Evolutionary conservation across 371 early-diverging fungal species (phyloP), one percentile per base, ranked within the genome.

Genomic region (Blyttiomyces sp.): DNA sequence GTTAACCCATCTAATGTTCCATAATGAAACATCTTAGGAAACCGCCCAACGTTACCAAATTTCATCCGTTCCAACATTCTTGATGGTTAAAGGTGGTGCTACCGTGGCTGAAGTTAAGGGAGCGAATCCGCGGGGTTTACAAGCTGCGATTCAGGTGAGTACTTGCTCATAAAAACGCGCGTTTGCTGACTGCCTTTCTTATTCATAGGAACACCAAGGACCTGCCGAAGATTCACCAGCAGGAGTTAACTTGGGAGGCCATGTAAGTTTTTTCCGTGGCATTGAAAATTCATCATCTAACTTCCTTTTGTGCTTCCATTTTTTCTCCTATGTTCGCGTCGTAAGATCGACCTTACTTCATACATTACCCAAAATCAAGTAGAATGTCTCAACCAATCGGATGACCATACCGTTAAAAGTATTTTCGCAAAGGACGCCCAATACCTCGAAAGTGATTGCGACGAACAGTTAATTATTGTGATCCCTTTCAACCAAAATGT

Each of bases 401-500:
- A 80, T 56, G 83, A 86, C 28, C 82, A 89, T 63, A 82, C 83
- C 19, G 80, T 93, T 54, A 77, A 81, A 32, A 89, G 87, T 52
- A 79, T 91, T 23, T 91, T 95, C 70, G 80, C 84, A 24, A 81
- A 83, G 32, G 85, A 86, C 56, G 84, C 77, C 5, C 65, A 77
- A 4, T 84, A 71, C 43, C 69, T 96, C 36, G 89, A 93, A 69
- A 88, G 88, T 73, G 96, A 95, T 72, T 89, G 88, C 2, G 96
- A 95, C 69, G 96, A 93, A 78, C 96, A 96, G 70, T 72, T 96
- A 21, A 85, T 96, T 43, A 81, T 96, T 48, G 83, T 82, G 33
- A 75, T 95, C 51, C 85, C 88, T 5, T 96, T 96, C 71, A 90
- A 87, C 64, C 94, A 94, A 81, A 80, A 90, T 44, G 87, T 95